phyloP scores from a whole-genome alignment of 1,139 yeast genomes.

The Hemisphaericaspora xylanilytica region DNA sequence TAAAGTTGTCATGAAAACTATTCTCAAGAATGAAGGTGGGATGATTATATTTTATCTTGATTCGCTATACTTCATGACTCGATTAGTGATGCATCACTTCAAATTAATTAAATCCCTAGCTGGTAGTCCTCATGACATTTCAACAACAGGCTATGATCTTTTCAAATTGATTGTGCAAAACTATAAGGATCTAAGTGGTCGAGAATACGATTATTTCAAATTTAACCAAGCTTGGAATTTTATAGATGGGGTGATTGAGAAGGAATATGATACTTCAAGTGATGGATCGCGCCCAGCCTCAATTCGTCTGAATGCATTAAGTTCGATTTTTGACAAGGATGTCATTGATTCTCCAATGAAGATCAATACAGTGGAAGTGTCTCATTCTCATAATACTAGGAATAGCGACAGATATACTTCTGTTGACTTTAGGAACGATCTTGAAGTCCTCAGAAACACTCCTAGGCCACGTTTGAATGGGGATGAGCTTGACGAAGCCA shows the following conservation, averaged over 20 bases:
- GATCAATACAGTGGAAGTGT: constrained; percentile 18
- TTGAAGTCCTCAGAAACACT: constrained; percentile 20
- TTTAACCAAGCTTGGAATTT: constrained; percentile 39
- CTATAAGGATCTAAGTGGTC: constrained; percentile 33
- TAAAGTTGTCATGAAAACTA: constrained; percentile 33
- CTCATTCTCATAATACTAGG: constrained; percentile 12
- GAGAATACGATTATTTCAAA: constrained; percentile 35
- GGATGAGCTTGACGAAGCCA: constrained; percentile 21
- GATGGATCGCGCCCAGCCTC: background rate
- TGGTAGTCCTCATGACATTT: constrained; percentile 23
- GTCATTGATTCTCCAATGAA: constrained; percentile 38
- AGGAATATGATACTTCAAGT: constrained; percentile 7
- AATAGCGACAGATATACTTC: constrained; percentile 23
- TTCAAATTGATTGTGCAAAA: constrained; percentile 33
- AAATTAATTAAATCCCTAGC: constrained; percentile 37
- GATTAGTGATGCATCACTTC: constrained; percentile 35
- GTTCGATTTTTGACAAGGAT: constrained; percentile 22
- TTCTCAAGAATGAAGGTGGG: constrained; percentile 42
- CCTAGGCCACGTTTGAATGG: constrained; percentile 14
- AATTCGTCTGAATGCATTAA: constrained; percentile 2
- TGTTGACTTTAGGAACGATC: constrained; percentile 28
- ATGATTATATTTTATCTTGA: constrained; percentile 43
- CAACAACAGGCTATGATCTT: constrained; percentile 34
- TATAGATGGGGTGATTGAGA: constrained; percentile 32
- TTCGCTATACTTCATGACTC: constrained; percentile 36